These are phyloP conservation scores for Euphorbia pulcherrima DNA, from an alignment of 345 rosid species.

Conservation along the genomic window DNA sequence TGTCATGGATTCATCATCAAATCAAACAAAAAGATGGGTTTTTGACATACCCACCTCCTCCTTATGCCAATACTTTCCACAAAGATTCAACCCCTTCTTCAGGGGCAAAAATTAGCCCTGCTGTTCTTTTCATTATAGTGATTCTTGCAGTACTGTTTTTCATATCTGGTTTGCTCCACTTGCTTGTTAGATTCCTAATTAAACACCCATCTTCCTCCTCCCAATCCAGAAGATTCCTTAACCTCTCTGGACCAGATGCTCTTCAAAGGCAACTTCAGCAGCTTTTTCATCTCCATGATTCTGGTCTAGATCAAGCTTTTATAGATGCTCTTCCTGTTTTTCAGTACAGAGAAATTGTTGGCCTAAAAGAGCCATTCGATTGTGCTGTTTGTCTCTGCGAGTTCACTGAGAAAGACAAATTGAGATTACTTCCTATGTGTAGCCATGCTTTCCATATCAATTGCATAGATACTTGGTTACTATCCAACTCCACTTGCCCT, in stretches of 20 bases:
- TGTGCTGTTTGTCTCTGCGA: constrained; percentile 30
- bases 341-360: constrained; percentile 22
- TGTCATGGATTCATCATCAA: constrained; percentile 23
- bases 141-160: constrained; percentile 29
- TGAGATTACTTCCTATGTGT: constrained; percentile 28
- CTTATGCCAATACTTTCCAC: constrained; percentile 12
- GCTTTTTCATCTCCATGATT: constrained; percentile 32
- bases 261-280: constrained; percentile 31
- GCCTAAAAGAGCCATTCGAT: constrained; percentile 23
- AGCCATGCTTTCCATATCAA: constrained; percentile 30
- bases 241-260: constrained; percentile 17
- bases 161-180: constrained; percentile 30
- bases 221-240: constrained; percentile 17
- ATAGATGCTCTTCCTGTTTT: constrained; percentile 32
- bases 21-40: constrained; percentile 16
- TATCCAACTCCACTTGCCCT: constrained; percentile 30
- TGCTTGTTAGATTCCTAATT: constrained; percentile 30
- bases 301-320: constrained; percentile 29
- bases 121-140: constrained; percentile 28
- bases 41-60: constrained; percentile 22
- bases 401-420: constrained; percentile 26
- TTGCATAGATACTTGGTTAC: constrained; percentile 30
- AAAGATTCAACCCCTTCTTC: constrained; percentile 16
- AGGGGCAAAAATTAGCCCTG: constrained; percentile 27
- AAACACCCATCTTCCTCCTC: constrained; percentile 24